These are phyloP conservation scores for Didymosphaeria variabile DNA, from an alignment of 2,329 filamentous ascomycete species.

Conservation along the genomic window DNA sequence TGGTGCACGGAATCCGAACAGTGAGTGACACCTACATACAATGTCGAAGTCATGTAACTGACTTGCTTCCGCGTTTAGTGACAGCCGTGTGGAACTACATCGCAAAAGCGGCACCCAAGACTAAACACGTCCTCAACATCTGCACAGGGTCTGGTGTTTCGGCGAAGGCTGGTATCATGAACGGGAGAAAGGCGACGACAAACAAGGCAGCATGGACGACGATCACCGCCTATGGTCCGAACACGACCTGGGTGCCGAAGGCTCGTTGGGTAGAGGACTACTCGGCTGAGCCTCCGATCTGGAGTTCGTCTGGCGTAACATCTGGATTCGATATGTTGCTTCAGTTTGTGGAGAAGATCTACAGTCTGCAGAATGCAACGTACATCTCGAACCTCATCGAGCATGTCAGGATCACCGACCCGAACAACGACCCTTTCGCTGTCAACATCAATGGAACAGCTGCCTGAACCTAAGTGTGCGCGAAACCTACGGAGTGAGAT, in stretches of 20 bases:
- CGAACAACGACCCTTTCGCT: slow-evolving; percentile 63
- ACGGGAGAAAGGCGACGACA: slow-evolving; percentile 57
- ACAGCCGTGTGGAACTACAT: slow-evolving; percentile 57
- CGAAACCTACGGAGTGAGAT: neutral
- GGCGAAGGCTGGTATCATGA: slow-evolving; percentile 66
- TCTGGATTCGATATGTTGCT: slow-evolving; percentile 69
- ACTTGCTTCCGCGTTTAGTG: slow-evolving; percentile 8
- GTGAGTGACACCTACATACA: neutral
- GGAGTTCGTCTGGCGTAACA: slow-evolving; percentile 69
- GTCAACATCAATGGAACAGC: slow-evolving; percentile 6
- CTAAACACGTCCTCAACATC: slow-evolving; percentile 68
- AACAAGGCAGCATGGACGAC: slow-evolving; percentile 55
- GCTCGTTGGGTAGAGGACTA: slow-evolving; percentile 72
- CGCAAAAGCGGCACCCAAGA: slow-evolving; percentile 54
- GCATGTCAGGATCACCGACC: slow-evolving; percentile 63
- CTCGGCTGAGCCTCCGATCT: slow-evolving; percentile 58
- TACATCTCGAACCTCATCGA: slow-evolving; percentile 63
- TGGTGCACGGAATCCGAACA: slow-evolving; percentile 52
- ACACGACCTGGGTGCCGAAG: slow-evolving; percentile 66
- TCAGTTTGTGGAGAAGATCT: slow-evolving; percentile 63
- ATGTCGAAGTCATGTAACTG: neutral
- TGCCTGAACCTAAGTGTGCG: neutral
- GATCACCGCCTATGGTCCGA: slow-evolving; percentile 56
- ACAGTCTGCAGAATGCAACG: slow-evolving; percentile 62
- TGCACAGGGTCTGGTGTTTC: slow-evolving; percentile 70